Evolutionary conservation across 192 early-diverging fungal species (phyloP), one percentile per base, ranked within the genome.

Genomic region (Oehlia diaphana): DNA sequence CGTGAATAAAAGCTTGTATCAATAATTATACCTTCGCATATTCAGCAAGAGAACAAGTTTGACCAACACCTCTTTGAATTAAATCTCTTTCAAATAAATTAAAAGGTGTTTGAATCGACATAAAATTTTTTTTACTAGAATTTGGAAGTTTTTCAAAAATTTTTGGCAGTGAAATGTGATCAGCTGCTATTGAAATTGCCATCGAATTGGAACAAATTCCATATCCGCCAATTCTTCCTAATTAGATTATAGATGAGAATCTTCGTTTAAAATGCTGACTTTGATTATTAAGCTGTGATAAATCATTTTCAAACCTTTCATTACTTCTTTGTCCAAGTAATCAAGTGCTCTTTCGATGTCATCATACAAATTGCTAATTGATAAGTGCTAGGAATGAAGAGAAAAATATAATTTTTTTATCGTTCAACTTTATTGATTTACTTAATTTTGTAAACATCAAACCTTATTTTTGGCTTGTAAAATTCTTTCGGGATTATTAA

Each of bases 401-500:
- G 0, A 53, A 53, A 4, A 58, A 5, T 50, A 10, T 14, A 58
- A 58, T 58, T 58, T 58, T 14, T 58, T 19, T 50, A 10, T 14
- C 6, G 2, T 58, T 58, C 3, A 21, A 2, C 69, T 71, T 66
- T 66, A 31, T 1, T 28, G 23, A 73, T 65, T 13, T 28, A 73
- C 2, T 16, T 44, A 9, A 53, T 58, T 37, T 28, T 50, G 14
- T 39, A 39, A 53, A 35, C 13, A 61, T 33, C 16, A 70, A 53
- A 80, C 80, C 63, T 73, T 83, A 67, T 79, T 82, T 23, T 84
- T 84, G 10, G 86, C 90, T n/a, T 85, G 81, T 14, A 94, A 16
- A 87, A 95, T 85, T 9, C 94, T 80, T 80, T 95, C 94, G 19
- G 94, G 94, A 75, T 88, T 87, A 84, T 95, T 94, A 42, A 95